Evolutionary conservation across 139 green algal genomes (phyloP), one percentile per base, ranked within the genome.

Genomic region (Diplosphaera chodatii): DNA sequence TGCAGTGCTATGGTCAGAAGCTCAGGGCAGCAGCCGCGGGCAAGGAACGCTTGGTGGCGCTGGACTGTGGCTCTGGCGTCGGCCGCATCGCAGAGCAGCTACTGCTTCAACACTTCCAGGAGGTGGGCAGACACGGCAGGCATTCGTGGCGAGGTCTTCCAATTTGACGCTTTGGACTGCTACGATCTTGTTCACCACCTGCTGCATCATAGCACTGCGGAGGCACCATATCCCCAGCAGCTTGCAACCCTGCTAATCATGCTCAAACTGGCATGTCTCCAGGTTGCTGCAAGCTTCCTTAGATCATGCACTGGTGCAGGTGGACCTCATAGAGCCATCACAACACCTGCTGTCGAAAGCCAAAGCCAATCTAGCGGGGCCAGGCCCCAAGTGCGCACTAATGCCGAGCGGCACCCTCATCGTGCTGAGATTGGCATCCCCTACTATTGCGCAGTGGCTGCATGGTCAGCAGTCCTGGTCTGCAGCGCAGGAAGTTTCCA

Each of bases 31-130:
- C 83, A n/a, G 74, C 68, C 67, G 65, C 75, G n/a, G 72, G 76
- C 0, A 56, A 72, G n/a, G 72, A 77, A 55, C 72, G 71, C 40
- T 59, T 90, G 10, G 73, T 83, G 4, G 83, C 79, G 21, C 33
- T 88, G 21, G 94, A 98, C 71, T 98, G 93, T 74, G 94, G 94
- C 8, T 94, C 94, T 13, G 94, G 94, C 18, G 88, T 98, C 29
- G 94, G 94, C 4, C 83, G 94, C 4, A 91, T 98, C 1, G 87
- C 83, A 1, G 76, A 93, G 75, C 73, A 95, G 72, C 83, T 98
- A 55, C 82, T 98, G 71, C 81, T 96, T 67, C 82, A 93, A 33
- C 70, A 86, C 63, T 98, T 96, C 75, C 30, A 90, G 59, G 79
- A 89, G 64, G 92, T 97, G 31, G 3, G 48, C 10, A 8, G 37